These are phyloP conservation scores for Exophiala sideris DNA, from an alignment of 2,329 filamentous ascomycete genomes.

Conservation along the genomic window DNA sequence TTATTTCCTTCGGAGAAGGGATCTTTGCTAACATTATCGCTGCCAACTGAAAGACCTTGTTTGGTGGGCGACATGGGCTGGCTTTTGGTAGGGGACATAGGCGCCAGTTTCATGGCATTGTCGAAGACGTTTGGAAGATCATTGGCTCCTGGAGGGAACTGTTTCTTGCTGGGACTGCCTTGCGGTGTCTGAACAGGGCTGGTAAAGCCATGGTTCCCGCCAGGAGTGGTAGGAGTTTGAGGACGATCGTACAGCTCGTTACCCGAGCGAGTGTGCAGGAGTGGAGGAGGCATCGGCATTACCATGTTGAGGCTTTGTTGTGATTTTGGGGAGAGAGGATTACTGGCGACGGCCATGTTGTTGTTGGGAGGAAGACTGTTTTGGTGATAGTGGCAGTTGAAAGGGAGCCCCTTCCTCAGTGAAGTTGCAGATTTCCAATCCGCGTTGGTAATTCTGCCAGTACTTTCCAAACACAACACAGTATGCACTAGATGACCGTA, in stretches of 20 bases:
- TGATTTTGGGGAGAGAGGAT: constrained; percentile 25
- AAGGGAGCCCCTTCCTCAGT: constrained; percentile 1
- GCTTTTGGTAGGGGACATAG: constrained; percentile 44
- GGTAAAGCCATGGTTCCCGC: constrained; percentile 42
- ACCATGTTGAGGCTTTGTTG: constrained; percentile 28
- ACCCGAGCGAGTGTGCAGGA: constrained; percentile 48
- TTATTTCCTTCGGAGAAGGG: constrained; percentile 43
- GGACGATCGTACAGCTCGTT: constrained; percentile 47
- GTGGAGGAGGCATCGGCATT: constrained; percentile 45
- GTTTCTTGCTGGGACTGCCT: constrained; percentile 51
- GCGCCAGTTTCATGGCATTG: constrained; percentile 48
- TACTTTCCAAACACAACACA: not conserved
- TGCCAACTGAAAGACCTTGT: constrained; percentile 30
- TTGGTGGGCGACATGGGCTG: constrained; percentile 41
- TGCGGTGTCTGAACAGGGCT: constrained; percentile 48
- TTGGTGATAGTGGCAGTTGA: not conserved
- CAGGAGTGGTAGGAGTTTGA: constrained; percentile 38
- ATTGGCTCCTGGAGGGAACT: constrained; percentile 46
- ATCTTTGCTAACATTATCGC: constrained; percentile 31
- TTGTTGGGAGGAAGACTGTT: constrained; percentile 5
- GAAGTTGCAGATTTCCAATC: not conserved
- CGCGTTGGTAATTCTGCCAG: not conserved
- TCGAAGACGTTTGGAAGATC: constrained; percentile 51
- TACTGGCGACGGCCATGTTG: constrained; percentile 26
- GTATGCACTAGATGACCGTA: not conserved